Evolutionary conservation across 257 asterid species (phyloP), one percentile per base, ranked within the genome.

Genomic region (Solanum arcanum): DNA sequence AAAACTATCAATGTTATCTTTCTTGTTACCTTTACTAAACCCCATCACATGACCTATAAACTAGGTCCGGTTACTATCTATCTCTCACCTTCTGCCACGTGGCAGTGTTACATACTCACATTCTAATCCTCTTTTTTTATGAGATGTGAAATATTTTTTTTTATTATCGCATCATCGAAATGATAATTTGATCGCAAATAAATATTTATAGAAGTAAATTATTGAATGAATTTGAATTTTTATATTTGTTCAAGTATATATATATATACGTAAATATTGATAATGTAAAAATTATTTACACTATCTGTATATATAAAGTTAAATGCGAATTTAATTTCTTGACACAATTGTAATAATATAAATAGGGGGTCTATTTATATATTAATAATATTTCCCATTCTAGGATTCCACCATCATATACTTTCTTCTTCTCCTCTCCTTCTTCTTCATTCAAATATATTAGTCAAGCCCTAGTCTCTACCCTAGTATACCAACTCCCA

Each of bases 81-180:
- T 35, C 27, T 47, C 60, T 68, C 86, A 68, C 42, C 74, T 47
- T 46, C 83, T 68, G 37, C 83, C 89, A 81, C 86, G 89, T 87
- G 83, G 76, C 44, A 23, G 15, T 82, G 14, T 81, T 33, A 69
- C 35, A 10, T 23, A 20, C 44, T 60, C 64, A 81, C 16, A 31
- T 47, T 42, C 21, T 25, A 31, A 27, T 25, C 41, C 39, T 35
- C 13, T 37, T 18, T 21, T 56, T 21, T 21, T 60, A 21, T 60
- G 68, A 60, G 1, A 9, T n/a, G 33, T 64, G 15, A 64, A 25
- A 64, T 64, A 9, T 64, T 64, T 25, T 64, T 23, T 5, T 25
- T 64, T 23, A n/a, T 3, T 23, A 10, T 60, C 14, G 1, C 10
- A 7, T 41, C 21, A 39, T 41, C 18, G 5, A 74, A 74, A 35